Evolutionary conservation across 2,329 filamentous ascomycete species (phyloP), one percentile per base, ranked within the genome.

Genomic region (Stagonosporopsis chrysanthemi): DNA sequence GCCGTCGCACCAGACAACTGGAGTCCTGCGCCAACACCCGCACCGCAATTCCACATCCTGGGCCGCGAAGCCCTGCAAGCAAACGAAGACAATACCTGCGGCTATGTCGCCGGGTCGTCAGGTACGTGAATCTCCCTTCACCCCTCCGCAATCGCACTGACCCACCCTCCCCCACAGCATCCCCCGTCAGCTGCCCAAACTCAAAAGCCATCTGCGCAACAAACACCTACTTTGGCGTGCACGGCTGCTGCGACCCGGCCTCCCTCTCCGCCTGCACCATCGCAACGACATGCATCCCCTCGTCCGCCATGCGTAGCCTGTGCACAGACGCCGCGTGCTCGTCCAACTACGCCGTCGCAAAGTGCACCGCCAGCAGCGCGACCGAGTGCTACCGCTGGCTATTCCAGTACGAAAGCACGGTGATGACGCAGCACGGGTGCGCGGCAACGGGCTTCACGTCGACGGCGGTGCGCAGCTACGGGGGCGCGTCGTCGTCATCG

Each of bases 371-470:
- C 7, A 52, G 53, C 7, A 52, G 48, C 1, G 58, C 62, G 3
- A 58, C 65, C 4, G 64, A 67, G 28, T 76, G 73, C 61, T 73
- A 71, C 47, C 47, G 67, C 46, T 73, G 63, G 61, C 53, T 65
- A 2, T 68, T 71, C 50, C 58, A 64, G 14, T 75, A 75, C 56
- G 52, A 36, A 0, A 61, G 40, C 8, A 73, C 64, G 1, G 61
- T 56, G 4, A 67, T 75, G 57, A 72, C 67, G 2, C 70, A 76
- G 31, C 64, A 70, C 50, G 72, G 73, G 11, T 76, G 74, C 52
- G 66, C 66, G 2, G 52, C 61, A 4, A 54, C 46, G 0, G 57
- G 33, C 0, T 69, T 62, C 23, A 74, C 71, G 1, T 47, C 47
- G 4, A 64, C 65, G 1, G 63, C 66, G 11, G 55, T 54, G 23